Evolutionary conservation across 306 rosid species (phyloP), one percentile per base, ranked within the genome.

Genomic region (Cicer yamashitae): DNA sequence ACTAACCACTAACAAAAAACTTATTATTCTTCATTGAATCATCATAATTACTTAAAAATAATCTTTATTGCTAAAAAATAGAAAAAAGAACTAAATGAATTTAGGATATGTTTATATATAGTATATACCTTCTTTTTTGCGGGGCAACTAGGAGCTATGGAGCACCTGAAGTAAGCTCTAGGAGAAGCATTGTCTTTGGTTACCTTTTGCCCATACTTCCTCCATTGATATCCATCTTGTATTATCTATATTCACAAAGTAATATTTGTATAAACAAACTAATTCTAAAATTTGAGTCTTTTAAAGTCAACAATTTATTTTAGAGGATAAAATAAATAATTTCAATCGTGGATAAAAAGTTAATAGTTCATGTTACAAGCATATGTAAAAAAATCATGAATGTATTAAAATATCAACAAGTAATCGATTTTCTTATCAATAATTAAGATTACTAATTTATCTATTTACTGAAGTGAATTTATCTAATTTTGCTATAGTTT

Each of bases 141-240:
- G 0, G 88, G 87, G 75, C 97, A 91, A 30, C 30, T 57, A 5
- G 94, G 97, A 76, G 97, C 88, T 86, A 86, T 77, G 54, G 91
- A 86, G 37, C 97, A 89, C 84, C 91, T 89, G 41, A 79, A 89
- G 80, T 91, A 91, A 83, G 97, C 97, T 86, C 97, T 73, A 51
- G 96, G 97, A 59, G 82, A 87, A 4, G 85, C 88, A 78, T 89
- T 87, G 50, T 89, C 91, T 83, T 91, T 91, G 64, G 97, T 91
- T 38, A 91, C 91, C 78, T 91, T 91, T 64, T 91, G 94, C 10
- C 97, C 97, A 78, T 91, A 91, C 85, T 91, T 91, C 63, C 94
- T 87, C 97, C 97, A 91, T 46, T 84, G 91, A 59, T 84, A 84
- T 0, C 94, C 94, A 80, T 91, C 96, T 70, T 70, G 84, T 62